These are phyloP conservation scores for Phytophthora aleatoria DNA, from an alignment of 352 stramenopile genomes.

Conservation along the genomic window DNA sequence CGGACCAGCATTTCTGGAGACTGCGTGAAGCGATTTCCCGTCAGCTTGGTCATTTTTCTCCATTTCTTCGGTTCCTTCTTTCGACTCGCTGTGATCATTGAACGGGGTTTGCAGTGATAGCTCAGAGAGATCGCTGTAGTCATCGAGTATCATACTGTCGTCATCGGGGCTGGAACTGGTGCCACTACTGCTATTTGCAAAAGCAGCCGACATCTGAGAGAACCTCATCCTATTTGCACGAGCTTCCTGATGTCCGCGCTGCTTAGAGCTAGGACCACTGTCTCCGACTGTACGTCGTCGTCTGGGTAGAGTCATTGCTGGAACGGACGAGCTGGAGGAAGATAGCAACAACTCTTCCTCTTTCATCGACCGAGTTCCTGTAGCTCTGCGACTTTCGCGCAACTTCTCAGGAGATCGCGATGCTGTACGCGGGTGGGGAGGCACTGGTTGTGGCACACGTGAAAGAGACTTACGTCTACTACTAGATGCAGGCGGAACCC, in stretches of 20 bases:
- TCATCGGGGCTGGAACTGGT: conserved; percentile 30
- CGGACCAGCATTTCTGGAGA: conserved; percentile 9
- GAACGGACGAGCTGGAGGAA: conserved; percentile 23
- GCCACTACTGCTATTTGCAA: conserved; percentile 23
- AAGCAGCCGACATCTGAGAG: conserved; percentile 8
- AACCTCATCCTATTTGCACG: conserved; percentile 10
- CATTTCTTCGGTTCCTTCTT: conserved; percentile 5
- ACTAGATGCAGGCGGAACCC: conserved; percentile 4
- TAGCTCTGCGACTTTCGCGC: conserved; percentile 19
- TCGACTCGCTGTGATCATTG: conserved; percentile 2
- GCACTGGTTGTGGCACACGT: conserved; percentile 12
- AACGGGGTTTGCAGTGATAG: conserved; percentile 17
- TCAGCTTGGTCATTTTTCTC: conserved; percentile 6
- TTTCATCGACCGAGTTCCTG: conserved; percentile 23
- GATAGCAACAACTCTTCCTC: conserved; percentile 16
- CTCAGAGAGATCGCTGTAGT: conserved; percentile 34
- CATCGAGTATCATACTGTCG: conserved; percentile 20
- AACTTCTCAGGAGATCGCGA: conserved; percentile 22
- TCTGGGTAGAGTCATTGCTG: conserved; percentile 4
- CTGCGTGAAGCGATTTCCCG: conserved; percentile 7
- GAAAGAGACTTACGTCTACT: conserved; percentile 21
- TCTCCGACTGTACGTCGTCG: conserved; percentile 10
- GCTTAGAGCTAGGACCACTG: conserved; percentile 12
- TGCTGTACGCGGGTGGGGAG: conserved; percentile 25
- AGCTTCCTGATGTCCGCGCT: conserved; percentile 2